Conservation (phyloP, 768 basidiomycete genomes). For the Lentinus brumalis region DNA sequence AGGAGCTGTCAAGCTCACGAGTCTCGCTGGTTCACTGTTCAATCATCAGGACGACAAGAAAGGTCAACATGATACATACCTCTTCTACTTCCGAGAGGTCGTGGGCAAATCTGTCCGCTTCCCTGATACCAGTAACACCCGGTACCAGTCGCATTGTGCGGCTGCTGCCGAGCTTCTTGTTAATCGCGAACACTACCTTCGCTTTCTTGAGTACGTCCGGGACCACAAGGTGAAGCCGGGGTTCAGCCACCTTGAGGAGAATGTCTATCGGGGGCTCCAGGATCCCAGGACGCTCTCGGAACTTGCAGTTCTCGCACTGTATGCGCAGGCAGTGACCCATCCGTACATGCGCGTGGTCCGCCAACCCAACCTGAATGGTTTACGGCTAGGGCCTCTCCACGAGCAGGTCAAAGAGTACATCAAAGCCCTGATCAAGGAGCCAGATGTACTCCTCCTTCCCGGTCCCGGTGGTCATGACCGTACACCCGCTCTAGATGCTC, state of each 20-base stretch:
- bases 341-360: constrained; percentile 23
- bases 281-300: constrained; percentile 23
- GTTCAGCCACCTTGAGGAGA: constrained; percentile 39
- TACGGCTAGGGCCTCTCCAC: constrained; percentile 25
- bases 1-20: constrained; percentile 31
- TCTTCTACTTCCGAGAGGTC: constrained; percentile 27
- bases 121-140: constrained; percentile 40
- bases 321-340: constrained; percentile 14
- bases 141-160: constrained; percentile 35
- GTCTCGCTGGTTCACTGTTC: constrained; percentile 34
- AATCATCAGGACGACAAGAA: constrained; percentile 39
- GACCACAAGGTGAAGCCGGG: constrained; percentile 32
- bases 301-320: constrained; percentile 20
- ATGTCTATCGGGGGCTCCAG: constrained; percentile 18
- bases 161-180: constrained; percentile 31
- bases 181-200: constrained; percentile 24
- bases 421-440: too few relatives aligned
- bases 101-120: constrained; percentile 30
- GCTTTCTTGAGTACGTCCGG: constrained; percentile 31
- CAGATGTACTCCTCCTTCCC: too few relatives aligned
- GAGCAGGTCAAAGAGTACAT: too few relatives aligned
- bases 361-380: constrained; percentile 16
- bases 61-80: constrained; percentile 35
- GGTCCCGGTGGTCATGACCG: too few relatives aligned
- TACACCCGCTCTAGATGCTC: too few relatives aligned